Conservation (phyloP, 345 rosid species). For the Brassica nigra region DNA sequence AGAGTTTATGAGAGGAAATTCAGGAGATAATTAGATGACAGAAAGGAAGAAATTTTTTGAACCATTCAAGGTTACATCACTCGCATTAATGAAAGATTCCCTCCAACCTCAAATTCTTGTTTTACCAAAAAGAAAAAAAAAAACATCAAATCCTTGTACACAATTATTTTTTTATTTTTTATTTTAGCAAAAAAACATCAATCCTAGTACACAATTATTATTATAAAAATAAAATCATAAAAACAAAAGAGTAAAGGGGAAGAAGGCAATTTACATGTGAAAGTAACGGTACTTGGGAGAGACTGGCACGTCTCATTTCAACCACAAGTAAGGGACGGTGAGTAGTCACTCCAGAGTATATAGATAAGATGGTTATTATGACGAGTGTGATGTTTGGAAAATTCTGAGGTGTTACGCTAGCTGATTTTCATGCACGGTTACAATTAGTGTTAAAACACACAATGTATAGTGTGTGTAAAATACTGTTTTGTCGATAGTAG, state of each 20-base stretch:
- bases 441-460: background rate
- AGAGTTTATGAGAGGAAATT: background rate
- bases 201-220: slow-evolving; percentile 28
- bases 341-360: background rate
- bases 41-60: slow-evolving; percentile 4
- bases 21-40: slow-evolving; percentile 9
- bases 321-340: slow-evolving; percentile 24
- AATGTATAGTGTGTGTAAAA: background rate
- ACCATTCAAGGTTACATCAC: slow-evolving; percentile 28
- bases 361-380: slow-evolving; percentile 29
- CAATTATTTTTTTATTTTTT: too few relatives aligned
- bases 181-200: background rate
- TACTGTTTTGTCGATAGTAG: background rate
- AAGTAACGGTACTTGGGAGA: slow-evolving; percentile 18
- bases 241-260: background rate
- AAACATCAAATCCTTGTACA: too few relatives aligned
- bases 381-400: slow-evolving; percentile 9
- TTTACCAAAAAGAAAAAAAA: too few relatives aligned
- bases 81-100: slow-evolving; percentile 20
- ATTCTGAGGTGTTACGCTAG: background rate
- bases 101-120: background rate
- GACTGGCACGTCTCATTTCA: background rate
- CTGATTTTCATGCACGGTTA: background rate
- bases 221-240: background rate
- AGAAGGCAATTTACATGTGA: slow-evolving; percentile 9